Conservation (phyloP, 2,329 filamentous ascomycete genomes). For the Fusarium subtropicale region DNA sequence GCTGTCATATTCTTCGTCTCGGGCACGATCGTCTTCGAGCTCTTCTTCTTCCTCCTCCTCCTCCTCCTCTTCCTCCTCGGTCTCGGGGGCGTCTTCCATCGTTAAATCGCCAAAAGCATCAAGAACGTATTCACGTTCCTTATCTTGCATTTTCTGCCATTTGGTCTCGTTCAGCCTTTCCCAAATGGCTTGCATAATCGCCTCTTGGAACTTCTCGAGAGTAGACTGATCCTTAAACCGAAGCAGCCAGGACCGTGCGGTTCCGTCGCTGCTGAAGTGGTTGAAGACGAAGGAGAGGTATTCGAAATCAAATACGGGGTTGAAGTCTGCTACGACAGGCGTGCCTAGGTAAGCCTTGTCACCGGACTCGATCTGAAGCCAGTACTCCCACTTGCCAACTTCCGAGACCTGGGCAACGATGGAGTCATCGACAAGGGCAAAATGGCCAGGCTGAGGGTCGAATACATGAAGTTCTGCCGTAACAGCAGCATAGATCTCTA, state of each 20-base stretch:
- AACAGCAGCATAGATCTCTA: slow-evolving; percentile 80
- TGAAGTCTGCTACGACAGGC: slow-evolving; percentile 87
- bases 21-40: slow-evolving; percentile 70
- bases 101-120: slow-evolving; percentile 95
- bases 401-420: slow-evolving; percentile 86
- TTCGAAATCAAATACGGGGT: slow-evolving; percentile 98
- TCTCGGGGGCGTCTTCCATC: slow-evolving; percentile 78
- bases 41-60: slow-evolving; percentile 67
- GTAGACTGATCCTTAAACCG: slow-evolving; percentile 87
- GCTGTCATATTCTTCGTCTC: slow-evolving; percentile 74
- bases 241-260: slow-evolving; percentile 94
- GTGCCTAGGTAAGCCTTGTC: slow-evolving; percentile 89
- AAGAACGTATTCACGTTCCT: slow-evolving; percentile 92
- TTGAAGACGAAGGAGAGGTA: slow-evolving; percentile 99
- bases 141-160: slow-evolving; percentile 92
- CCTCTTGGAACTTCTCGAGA: slow-evolving; percentile 89
- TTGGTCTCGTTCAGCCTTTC: slow-evolving; percentile 95
- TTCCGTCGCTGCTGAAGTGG: slow-evolving; percentile 88
- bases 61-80: slow-evolving; percentile 61
- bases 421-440: slow-evolving; percentile 80
- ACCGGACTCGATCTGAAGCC: slow-evolving; percentile 84
- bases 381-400: slow-evolving; percentile 92
- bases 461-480: slow-evolving; percentile 91
- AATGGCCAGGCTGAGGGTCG: slow-evolving; percentile 87
- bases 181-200: slow-evolving; percentile 95